phyloP scores from a whole-genome alignment of 306 rosid genomes.

The Gynostemma pentaphyllum region DNA sequence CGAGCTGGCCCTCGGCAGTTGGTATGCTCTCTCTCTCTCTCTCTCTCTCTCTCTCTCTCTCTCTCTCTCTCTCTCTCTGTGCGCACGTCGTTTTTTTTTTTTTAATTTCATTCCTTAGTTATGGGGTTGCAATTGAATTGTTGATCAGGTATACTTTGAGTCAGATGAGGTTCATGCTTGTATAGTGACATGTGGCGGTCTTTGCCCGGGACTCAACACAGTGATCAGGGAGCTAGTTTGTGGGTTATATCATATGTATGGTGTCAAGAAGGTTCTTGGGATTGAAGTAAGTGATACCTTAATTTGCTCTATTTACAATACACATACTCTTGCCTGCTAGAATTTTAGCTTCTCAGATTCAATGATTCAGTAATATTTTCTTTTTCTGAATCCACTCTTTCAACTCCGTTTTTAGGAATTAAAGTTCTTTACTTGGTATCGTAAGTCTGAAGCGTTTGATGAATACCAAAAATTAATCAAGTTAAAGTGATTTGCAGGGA shows the following conservation, averaged over 20 bases:
- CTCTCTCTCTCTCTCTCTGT: not conserved
- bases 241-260: slow-evolving; percentile 80
- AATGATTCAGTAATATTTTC: not conserved
- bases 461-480: not conserved
- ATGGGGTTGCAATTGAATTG: not conserved
- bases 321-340: not conserved
- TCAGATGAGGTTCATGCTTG: slow-evolving; percentile 85
- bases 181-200: slow-evolving; percentile 95
- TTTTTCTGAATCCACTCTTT: not conserved
- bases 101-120: not conserved
- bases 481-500: slow-evolving; percentile 40
- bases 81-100: not conserved
- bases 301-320: not conserved
- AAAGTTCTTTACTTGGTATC: not conserved
- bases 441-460: not conserved
- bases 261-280: slow-evolving; percentile 73
- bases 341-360: not conserved
- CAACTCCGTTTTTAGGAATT: not conserved
- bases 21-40: slow-evolving; percentile 21
- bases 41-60: not conserved
- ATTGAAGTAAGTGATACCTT: slow-evolving; percentile 39
- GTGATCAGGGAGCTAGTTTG: slow-evolving; percentile 92
- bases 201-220: slow-evolving; percentile 97
- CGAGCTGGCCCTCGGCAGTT: slow-evolving; percentile 97
- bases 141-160: slow-evolving; percentile 63